Base-by-base conservation (phyloP, 257 asterid genomes). In the Osmanthus fragrans region DNA sequence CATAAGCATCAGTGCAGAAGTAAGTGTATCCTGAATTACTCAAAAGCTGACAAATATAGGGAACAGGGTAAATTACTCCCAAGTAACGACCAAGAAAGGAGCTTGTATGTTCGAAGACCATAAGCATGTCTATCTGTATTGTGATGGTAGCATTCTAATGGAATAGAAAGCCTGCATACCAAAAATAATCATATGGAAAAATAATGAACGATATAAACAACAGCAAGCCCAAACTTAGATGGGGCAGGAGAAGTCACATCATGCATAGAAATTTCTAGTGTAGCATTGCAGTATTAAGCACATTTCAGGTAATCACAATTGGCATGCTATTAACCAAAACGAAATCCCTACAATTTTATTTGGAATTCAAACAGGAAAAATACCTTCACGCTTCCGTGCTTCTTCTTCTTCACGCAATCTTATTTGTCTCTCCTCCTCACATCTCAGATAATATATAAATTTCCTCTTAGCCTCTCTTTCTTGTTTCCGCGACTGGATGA, bases 351-450 rank as follows among this genome's bases (percentile, higher is more conserved):
- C 10, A 34, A 34, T 2, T 11, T 12, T 10, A 4, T 58, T 30
- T 34, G 23, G 72, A 32, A 77, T 34, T 74, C 49, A n/a, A 60
- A 5, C 16, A 49, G 42, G 32, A 68, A 2, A 0, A 40, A 9
- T 87, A 94, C 98, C 98, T 94, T 94, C 97, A 72, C 36, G 93
- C 83, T 83, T 94, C 76, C 89, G 86, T 42, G 93, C 96, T 82
- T 89, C 97, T 88, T 92, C 98, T 88, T 88, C 97, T 78, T 92
- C 98, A 12, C 65, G 93, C 83, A 85, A 33, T 90, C 79, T 91
- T 83, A 80, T 87, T 71, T 83, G 89, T 73, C 88, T 88, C 82
- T 92, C 97, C 85, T 92, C 98, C 83, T 94, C 97, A 16, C 83
- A 37, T 80, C 82, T 88, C 84, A 92, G 83, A 80, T 84, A 91